Evolutionary conservation across 2,329 filamentous ascomycete genomes (phyloP).

Genomic region (Claviceps maximensis): DNA sequence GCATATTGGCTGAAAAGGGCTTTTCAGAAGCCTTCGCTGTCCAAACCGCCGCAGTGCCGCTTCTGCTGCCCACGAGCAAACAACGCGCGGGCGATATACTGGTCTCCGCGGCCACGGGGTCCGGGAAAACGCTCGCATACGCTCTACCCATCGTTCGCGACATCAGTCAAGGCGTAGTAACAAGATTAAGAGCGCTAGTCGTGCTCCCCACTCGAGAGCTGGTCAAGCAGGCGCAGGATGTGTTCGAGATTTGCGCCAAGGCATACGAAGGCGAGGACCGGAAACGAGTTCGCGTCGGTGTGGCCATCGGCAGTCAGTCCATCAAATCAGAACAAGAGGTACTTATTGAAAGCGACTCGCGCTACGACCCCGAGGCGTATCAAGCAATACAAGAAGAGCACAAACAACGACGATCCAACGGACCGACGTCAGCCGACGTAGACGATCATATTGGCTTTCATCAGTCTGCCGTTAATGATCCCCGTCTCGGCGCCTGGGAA

Average conservation of each 20-base stretch:
- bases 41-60: constrained; percentile 49
- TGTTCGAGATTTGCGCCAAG: constrained; percentile 59
- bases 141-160: constrained; percentile 72
- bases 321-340: constrained; percentile 49
- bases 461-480: constrained; percentile 11
- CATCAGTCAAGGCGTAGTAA: constrained; percentile 50
- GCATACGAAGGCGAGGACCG: constrained; percentile 41
- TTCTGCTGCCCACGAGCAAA: constrained; percentile 55
- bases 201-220: constrained; percentile 86
- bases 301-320: constrained; percentile 68
- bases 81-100: constrained; percentile 64
- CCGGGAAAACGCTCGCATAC: constrained; percentile 90
- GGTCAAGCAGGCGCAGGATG: constrained; percentile 71
- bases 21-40: constrained; percentile 30
- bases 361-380: constrained; percentile 51
- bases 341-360: constrained; percentile 31
- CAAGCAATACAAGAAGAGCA: constrained; percentile 15
- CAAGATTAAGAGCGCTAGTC: constrained; percentile 63
- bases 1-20: constrained; percentile 49
- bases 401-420: constrained; percentile 3
- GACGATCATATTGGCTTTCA: constrained; percentile 10
- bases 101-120: constrained; percentile 86
- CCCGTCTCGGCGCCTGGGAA: constrained; percentile 21
- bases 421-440: constrained; percentile 4
- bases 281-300: constrained; percentile 64